Base-by-base conservation (phyloP, 441 rosid species). In the Metrosideros polymorpha region DNA sequence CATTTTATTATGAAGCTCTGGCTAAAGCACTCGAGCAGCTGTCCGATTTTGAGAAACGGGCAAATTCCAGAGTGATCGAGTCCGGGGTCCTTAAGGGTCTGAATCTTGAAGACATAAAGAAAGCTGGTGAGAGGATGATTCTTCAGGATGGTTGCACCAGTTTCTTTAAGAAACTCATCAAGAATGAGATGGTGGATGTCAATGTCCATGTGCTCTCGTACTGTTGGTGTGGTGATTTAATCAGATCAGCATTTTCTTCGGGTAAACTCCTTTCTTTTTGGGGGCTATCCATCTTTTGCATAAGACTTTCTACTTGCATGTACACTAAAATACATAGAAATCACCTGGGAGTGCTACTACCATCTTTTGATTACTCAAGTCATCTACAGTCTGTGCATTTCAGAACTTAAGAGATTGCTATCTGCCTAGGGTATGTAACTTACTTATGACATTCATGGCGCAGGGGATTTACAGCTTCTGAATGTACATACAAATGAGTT, bases 401-500 rank as follows among this genome's bases (percentile, higher is more conserved):
- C n/a, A 50, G n/a, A 12, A 18, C 17, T 29, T 52, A 3, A 83
- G 59, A 50, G 39, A 53, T 52, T 49, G 61, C 14, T 54, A 47
- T 83, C 57, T 83, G 84, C 32, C 22, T 7, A 14, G 35, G 53
- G 39, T 47, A 8, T 5, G 79, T 4, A 27, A 43, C 32, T 8
- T 42, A 6, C 52, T 43, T 75, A 4, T 30, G 50, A 45, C 83
- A 85, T 39, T 71, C 39, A 25, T 87, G 84, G 61, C 86, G 86
- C 92, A 94, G 98, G 93, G 49, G 96, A 92, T 85, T 90, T 95
- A 88, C 92, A 91, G 85, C 91, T 54, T 85, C 90, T 96, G 87
- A 91, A 92, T 87, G 86, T 95, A 79, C 98, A 94, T 87, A 95
- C 99, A 63, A 97, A 96, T 85, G 99, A 97, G 91, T 93, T 96